A percentile compares a stretch with the other conserved stretches of the same genome.
Conservation (phyloP, 2,329 filamentous ascomycete species). For the Stachybotrys chartarum region DNA sequence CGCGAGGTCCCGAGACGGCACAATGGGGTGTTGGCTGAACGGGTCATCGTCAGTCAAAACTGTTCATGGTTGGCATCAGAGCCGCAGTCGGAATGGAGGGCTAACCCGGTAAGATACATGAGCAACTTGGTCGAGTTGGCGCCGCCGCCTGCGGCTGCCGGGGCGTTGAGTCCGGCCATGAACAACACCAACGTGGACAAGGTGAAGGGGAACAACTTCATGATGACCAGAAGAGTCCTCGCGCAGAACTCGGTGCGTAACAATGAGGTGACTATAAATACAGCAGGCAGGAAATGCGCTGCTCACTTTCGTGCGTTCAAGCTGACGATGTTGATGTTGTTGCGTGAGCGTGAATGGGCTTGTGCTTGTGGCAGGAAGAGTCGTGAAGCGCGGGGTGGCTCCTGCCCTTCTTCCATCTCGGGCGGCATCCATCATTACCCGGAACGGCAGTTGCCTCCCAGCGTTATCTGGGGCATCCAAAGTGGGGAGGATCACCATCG, state of each 20-base stretch:
- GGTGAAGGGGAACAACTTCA: not conserved
- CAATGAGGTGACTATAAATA: too few relatives aligned
- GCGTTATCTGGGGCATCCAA: not conserved
- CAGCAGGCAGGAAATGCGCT: too few relatives aligned
- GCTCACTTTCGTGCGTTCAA: too few relatives aligned
- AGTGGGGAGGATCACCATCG: not conserved
- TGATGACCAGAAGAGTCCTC: not conserved
- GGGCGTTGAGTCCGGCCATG: not conserved
- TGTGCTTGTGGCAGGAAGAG: not conserved
- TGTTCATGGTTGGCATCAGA: not conserved
- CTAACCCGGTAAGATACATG: constrained; percentile 45
- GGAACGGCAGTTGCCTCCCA: not conserved
- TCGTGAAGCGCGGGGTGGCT: not conserved
- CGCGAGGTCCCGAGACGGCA: constrained; percentile 29
- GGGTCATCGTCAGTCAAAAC: too few relatives aligned
- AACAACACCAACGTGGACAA: not conserved
- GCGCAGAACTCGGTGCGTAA: not conserved
- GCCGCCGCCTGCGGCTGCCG: not conserved
- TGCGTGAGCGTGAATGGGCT: not conserved
- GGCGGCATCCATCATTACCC: not conserved
- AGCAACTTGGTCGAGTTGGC: constrained; percentile 10
- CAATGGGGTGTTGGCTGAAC: constrained; percentile 37
- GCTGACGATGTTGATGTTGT: too few relatives aligned
- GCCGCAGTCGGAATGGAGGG: not conserved
- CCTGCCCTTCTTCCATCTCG: not conserved